These are phyloP conservation scores for Colletotrichum chlorophyti DNA, from an alignment of 2,329 filamentous ascomycete genomes.

Conservation along the genomic window DNA sequence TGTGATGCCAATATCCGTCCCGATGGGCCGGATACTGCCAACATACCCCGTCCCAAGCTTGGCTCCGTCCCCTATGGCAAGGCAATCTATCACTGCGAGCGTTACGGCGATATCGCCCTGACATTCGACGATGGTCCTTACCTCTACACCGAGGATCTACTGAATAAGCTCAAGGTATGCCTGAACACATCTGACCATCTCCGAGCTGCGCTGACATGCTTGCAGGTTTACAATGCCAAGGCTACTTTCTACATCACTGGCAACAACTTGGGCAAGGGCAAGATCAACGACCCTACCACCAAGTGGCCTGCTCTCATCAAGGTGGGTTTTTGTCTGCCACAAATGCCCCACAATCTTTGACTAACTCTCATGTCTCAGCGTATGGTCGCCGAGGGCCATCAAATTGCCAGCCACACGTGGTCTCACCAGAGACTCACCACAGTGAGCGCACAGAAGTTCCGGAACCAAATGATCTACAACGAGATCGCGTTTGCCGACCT, in stretches of 20 bases:
- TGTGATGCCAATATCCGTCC: conserved; percentile 66
- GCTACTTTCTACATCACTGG: conserved; percentile 69
- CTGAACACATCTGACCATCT: neutral
- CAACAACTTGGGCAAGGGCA: conserved; percentile 48
- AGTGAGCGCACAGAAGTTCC: conserved; percentile 34
- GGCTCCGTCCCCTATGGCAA: conserved; percentile 64
- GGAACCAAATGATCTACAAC: conserved; percentile 57
- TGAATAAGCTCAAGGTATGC: conserved; percentile 51
- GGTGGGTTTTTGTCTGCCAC: conserved; percentile 34
- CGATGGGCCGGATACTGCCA: conserved; percentile 59
- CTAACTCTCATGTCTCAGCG: conserved; percentile 35
- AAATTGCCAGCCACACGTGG: conserved; percentile 66
- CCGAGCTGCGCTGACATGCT: neutral
- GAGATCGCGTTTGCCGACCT: conserved; percentile 63
- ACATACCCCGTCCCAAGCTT: conserved; percentile 56
- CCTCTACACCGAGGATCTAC: conserved; percentile 47
- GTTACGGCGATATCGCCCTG: conserved; percentile 59
- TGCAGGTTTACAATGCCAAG: conserved; percentile 60
- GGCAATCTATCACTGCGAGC: conserved; percentile 61
- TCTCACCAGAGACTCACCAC: conserved; percentile 43
- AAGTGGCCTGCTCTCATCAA: conserved; percentile 45
- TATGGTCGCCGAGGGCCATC: conserved; percentile 62
- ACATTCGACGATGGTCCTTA: conserved; percentile 57
- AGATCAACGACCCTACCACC: conserved; percentile 55
- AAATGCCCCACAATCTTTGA: neutral